Base-by-base conservation (phyloP, 208 protist genomes). In the Leishmania tarentolae region DNA sequence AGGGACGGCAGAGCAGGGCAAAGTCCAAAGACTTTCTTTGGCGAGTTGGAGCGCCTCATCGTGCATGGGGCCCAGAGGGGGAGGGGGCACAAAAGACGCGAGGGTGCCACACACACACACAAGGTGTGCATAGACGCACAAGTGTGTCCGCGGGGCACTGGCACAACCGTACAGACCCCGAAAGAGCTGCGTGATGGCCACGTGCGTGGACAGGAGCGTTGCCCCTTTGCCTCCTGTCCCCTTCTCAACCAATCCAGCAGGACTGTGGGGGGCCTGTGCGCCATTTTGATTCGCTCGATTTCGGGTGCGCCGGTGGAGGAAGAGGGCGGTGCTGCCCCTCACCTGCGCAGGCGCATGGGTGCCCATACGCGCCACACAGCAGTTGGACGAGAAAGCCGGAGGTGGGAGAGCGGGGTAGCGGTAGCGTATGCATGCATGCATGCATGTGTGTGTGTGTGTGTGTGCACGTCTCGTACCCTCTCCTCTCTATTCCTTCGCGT, bases 271-370 rank as follows among this genome's bases (percentile, higher is more conserved):
- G 21, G 1, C 50, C 50, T 17, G 13, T 17, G 17, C 0, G 13
- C 21, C 50, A 9, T 21, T 53, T 21, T 53, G 0, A 4, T 53
- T 53, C 50, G 13, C 50, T 53, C 15, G 15, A 17, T 21, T 59
- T 17, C n/a, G 42, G 7, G 66, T 24, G 42, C 21, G 21, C 3
- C n/a, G 3, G 42, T 46, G 66, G 68, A 72, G 24, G 42, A 0
- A 0, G 24, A 78, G 78, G 79, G 57, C 46, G 73, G 40, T 40
- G 46, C 37, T 83, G 57, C 56, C n/a, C n/a, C 5, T 31, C 56
- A 31, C 56, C 28, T 11, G 28, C 56, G 28, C 56, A 61, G 21
- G 31, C 56, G 31, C 56, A 31, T 28, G 8, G 1, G 28, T 8
- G 28, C 56, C 24, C 24, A 61, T 3, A 61, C 56, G 28, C 56